phyloP scores from a whole-genome alignment of 2,329 filamentous ascomycete genomes.

The Exophiala alcalophila region DNA sequence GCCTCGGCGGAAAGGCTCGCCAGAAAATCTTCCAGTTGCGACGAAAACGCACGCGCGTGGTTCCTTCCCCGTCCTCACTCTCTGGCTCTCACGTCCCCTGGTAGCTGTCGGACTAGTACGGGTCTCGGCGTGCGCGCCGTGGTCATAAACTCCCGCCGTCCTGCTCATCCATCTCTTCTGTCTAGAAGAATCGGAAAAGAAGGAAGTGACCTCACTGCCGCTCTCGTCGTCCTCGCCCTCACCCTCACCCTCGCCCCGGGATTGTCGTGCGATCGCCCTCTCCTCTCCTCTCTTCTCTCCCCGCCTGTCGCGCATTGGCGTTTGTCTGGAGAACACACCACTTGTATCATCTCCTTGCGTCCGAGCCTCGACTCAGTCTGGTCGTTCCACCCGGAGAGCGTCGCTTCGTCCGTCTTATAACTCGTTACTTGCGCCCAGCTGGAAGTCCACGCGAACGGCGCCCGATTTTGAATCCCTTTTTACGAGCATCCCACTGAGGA shows the following conservation, averaged over 20 bases:
- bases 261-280: no score
- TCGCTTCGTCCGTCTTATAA: no score
- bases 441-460: no score
- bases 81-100: background rate
- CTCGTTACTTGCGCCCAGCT: no score
- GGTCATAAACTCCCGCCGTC: constrained; percentile 15
- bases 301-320: constrained; percentile 15
- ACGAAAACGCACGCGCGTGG: constrained; percentile 16
- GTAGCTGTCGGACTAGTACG: constrained; percentile 18
- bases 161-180: background rate
- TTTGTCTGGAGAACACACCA: constrained; percentile 11
- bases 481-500: no score
- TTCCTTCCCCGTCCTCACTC: background rate
- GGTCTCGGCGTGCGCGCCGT: constrained; percentile 1
- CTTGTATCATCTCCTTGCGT: constrained; percentile 16
- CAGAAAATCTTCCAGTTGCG: constrained; percentile 9
- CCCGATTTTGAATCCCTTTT: no score
- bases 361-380: no score
- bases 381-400: no score
- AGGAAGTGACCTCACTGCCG: constrained; percentile 19
- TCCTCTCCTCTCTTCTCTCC: constrained; percentile 18
- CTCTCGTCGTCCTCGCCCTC: no score
- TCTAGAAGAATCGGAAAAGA: no score
- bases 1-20: constrained; percentile 26
- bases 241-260: no score